A percentile compares a stretch with the other conserved stretches of the same genome.
These are phyloP conservation scores for Ustilago trichophora DNA, from an alignment of 1,284 basidiomycete species.

Conservation along the genomic window DNA sequence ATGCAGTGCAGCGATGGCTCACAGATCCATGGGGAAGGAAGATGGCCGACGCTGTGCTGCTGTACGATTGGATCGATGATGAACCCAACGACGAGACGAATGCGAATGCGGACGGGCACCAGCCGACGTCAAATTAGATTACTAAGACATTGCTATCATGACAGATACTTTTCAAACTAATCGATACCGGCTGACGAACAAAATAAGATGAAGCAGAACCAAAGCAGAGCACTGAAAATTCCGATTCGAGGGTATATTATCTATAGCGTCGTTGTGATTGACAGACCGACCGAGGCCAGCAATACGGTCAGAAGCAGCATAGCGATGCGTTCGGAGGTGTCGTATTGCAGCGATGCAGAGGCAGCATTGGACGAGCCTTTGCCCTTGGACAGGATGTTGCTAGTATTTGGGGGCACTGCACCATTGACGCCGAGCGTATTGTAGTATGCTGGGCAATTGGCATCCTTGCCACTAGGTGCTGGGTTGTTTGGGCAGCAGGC, in stretches of 20 bases:
- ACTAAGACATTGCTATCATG: too few species aligned
- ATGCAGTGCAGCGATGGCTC: constrained; percentile 21
- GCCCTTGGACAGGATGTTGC: constrained; percentile 44
- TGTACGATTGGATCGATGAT: constrained; percentile 54
- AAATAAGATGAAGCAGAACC: too few species aligned
- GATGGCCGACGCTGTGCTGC: constrained; percentile 41
- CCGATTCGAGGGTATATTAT: too few species aligned
- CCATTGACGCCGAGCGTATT: constrained; percentile 21
- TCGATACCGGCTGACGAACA: too few species aligned
- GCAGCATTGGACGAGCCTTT: constrained; percentile 26
- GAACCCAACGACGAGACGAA: constrained; percentile 14
- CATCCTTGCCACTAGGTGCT: constrained; percentile 23
- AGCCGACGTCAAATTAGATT: background rate
- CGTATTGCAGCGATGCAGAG: background rate
- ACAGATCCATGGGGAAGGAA: constrained; percentile 32
- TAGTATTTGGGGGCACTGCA: constrained; percentile 37
- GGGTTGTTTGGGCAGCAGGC: constrained; percentile 55
- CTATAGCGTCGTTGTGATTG: constrained; percentile 19
- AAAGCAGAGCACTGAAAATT: too few species aligned
- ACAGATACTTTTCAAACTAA: too few species aligned
- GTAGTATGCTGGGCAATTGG: constrained; percentile 43
- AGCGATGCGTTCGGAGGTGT: background rate
- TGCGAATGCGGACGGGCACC: constrained; percentile 1
- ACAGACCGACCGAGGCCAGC: background rate
- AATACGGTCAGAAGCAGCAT: background rate